Evolutionary conservation across 1,284 basidiomycete genomes (phyloP).

Genomic region (Polyporus tsugae): DNA sequence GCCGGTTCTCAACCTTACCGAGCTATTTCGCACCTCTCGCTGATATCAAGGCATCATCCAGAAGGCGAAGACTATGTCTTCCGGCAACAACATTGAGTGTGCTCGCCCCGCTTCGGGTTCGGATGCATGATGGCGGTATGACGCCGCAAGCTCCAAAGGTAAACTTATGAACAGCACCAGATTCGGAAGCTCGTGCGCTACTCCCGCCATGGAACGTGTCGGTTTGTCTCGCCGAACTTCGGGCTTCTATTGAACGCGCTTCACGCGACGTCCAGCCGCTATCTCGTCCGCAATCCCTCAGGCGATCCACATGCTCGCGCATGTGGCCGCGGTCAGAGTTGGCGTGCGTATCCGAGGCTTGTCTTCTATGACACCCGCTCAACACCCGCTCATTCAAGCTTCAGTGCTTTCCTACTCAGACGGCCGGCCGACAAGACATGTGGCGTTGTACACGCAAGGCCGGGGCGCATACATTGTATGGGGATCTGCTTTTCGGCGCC

Average conservation of each 20-base stretch:
- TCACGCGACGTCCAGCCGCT: conserved; percentile 14
- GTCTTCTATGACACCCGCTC: background rate
- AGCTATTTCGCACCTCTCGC: background rate
- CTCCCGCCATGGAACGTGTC: conserved; percentile 23
- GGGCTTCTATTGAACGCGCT: background rate
- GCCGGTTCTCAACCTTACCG: background rate
- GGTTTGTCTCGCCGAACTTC: background rate
- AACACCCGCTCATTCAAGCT: background rate
- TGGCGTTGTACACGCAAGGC: background rate
- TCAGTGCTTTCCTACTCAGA: background rate
- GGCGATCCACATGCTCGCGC: background rate
- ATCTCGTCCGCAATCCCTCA: background rate
- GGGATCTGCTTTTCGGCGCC: background rate
- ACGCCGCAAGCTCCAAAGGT: background rate
- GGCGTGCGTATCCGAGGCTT: background rate
- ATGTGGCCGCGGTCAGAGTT: conserved; percentile 11
- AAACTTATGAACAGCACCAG: background rate
- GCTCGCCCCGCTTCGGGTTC: conserved; percentile 12
- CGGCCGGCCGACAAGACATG: background rate
- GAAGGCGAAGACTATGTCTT: background rate
- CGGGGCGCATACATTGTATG: background rate
- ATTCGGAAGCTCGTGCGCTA: conserved; percentile 22
- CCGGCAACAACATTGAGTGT: background rate
- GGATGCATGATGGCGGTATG: conserved; percentile 2
- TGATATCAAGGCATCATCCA: conserved; percentile 1